Base-by-base conservation (phyloP, 2,329 filamentous ascomycete genomes). In the Diaporthe australafricana region DNA sequence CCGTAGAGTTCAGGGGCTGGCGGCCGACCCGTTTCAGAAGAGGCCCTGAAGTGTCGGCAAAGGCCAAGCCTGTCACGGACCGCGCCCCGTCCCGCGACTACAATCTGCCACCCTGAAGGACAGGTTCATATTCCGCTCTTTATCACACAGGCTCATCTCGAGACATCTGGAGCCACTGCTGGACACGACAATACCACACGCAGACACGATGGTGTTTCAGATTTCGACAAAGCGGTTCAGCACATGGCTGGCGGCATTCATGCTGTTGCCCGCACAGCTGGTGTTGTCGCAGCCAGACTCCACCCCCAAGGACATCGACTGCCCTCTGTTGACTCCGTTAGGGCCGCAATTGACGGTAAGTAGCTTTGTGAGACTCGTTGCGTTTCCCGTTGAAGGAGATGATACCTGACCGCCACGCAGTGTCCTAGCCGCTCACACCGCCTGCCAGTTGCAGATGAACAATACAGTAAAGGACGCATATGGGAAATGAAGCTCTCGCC, bases 401-500 rank as follows among this genome's bases (percentile, higher is more conserved):
- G 16, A 22, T 63, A 3, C 17, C 32, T 65, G 45, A 65, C 16
- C 5, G 42, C 12, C 3, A 20, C 38, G 8, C 30, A 65, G 60
- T 65, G 60, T 65, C 11, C 42, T n/a, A 40, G 20, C 16, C 20
- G 25, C 25, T 22, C 45, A 50, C n/a, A 65, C 7, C 45, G 14
- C 3, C 45, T 38, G 30, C n/a, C 60, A 12, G 1, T 12, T n/a
- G 14, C 60, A 38, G 27, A 35, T 11, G 45, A 50, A 42, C n/a
- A 50, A 35, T 20, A 65, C 0, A 9, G 30, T 12, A 30, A 20
- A 32, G 12, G 14, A 1, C n/a, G 20, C n/a, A 16, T 38, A 82
- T 90, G 69, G 27, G 78, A 79, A 27, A 72, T 83, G 65, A 77
- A 75, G 30, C 73, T 74, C 5, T 76, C 81, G 6, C 75, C 80